These are phyloP conservation scores for Chalciporus piperatoides DNA, from an alignment of 1,284 basidiomycete species.

Conservation along the genomic window DNA sequence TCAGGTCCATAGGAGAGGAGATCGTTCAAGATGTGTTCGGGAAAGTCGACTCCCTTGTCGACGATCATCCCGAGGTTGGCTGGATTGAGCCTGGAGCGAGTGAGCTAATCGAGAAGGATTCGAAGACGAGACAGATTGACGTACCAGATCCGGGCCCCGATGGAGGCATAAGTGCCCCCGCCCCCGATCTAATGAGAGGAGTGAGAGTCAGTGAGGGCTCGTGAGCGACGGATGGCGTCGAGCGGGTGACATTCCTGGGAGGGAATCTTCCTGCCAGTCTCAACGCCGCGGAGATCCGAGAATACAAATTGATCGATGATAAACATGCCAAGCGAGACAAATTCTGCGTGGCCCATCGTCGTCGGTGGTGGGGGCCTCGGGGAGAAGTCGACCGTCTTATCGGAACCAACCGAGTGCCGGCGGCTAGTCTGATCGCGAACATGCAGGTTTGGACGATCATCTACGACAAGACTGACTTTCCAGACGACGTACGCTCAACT, in stretches of 20 bases:
- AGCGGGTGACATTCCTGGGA: slow-evolving; percentile 47
- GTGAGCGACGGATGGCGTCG: no score
- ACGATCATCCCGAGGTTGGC: slow-evolving; percentile 74
- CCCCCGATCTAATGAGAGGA: slow-evolving; percentile 71
- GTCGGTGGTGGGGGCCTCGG: background rate
- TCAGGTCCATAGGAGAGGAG: slow-evolving; percentile 67
- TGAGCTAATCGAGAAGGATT: background rate
- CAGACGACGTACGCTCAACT: slow-evolving; percentile 48
- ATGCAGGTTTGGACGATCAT: slow-evolving; percentile 60
- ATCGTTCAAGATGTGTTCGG: slow-evolving; percentile 48
- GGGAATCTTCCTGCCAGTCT: slow-evolving; percentile 42
- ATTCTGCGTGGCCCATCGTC: slow-evolving; percentile 21
- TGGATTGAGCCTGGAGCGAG: slow-evolving; percentile 55
- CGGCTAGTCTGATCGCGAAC: slow-evolving; percentile 7
- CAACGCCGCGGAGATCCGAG: slow-evolving; percentile 51
- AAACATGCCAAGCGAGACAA: slow-evolving; percentile 81
- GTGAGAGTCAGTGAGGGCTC: background rate
- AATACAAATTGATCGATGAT: slow-evolving; percentile 82
- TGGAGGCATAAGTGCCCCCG: slow-evolving; percentile 76
- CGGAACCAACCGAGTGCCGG: slow-evolving; percentile 7
- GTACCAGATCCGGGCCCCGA: slow-evolving; percentile 82
- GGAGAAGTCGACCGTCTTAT: background rate
- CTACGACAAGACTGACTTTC: slow-evolving; percentile 45
- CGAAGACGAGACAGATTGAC: slow-evolving; percentile 1
- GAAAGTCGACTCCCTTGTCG: slow-evolving; percentile 82